phyloP scores from a whole-genome alignment of 176 grass and related monocot genomes.

The Sorghum bicolor region Sorghum_bicolor_NCBIv3 NC_012871.2:64068001-64068500 shows the following conservation, averaged over 20 bases:
- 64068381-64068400: not conserved
- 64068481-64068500: not conserved
- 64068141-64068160: constrained; percentile 17
- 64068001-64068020: constrained; percentile 35
- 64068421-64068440: not conserved
- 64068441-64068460: not conserved
- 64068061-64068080: constrained; percentile 39
- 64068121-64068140: not conserved
- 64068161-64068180: constrained; percentile 38
- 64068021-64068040: not conserved
- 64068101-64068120: constrained; percentile 42
- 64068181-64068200: constrained; percentile 30
- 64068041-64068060: not conserved
- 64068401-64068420: not conserved
- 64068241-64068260: not conserved
- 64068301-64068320: constrained; percentile 49
- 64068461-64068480: not conserved
- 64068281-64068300: not conserved
- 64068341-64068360: constrained; percentile 40
- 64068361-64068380: not conserved
- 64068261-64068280: not conserved
- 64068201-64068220: constrained; percentile 35
- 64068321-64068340: constrained; percentile 19
- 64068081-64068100: constrained; percentile 20
- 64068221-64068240: constrained; percentile 27